Base-by-base conservation (phyloP, 2,329 filamentous ascomycete genomes). In the Alternaria sp. region DNA sequence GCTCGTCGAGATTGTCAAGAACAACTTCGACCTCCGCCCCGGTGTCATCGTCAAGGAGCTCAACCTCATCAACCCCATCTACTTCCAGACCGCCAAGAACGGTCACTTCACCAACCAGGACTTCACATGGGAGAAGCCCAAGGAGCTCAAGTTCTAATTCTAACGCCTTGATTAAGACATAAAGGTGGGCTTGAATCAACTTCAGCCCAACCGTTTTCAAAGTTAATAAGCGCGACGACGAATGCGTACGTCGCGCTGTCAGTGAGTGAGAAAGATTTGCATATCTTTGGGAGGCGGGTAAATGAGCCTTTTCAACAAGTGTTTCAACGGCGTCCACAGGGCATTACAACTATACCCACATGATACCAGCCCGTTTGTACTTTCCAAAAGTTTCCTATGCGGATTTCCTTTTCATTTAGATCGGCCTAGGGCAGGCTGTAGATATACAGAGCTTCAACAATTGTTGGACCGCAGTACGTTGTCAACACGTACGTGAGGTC, bases 41-140 rank as follows among this genome's bases (percentile, higher is more conserved):
- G 96, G 96, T 90, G 94, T 97, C 82, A 98, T 99, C 78, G 96
- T 98, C 84, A 93, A 93, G 87, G 94, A 97, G 86, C 92, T 99
- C 72, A 91, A 96, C 85, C 89, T 99, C 72, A 91, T 90, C 83
- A 93, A 94, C 85, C 96, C 96, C 81, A 97, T 98, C 87, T 99
- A 99, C 91, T 90, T 90, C 88, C 89, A 95, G 87, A 99, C 96
- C 63, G 96, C 96, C 85, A 97, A 97, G 92, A 98, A 98, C 86
- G 96, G 96, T 77, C 96, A 99, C 89, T 99, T 99, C 85, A 97
- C 94, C 84, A 96, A 97, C 92, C 96, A 97, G 89, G 87, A 83
- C 83, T 99, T 99, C 89, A 89, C 87, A 84, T 99, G 96, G 96
- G 96, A 99, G 90, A 89, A 98, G 89, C 95, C 96, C 80, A 97